phyloP scores from a whole-genome alignment of 2,329 filamentous ascomycete species.

The Hypoxylon sp. region DNA sequence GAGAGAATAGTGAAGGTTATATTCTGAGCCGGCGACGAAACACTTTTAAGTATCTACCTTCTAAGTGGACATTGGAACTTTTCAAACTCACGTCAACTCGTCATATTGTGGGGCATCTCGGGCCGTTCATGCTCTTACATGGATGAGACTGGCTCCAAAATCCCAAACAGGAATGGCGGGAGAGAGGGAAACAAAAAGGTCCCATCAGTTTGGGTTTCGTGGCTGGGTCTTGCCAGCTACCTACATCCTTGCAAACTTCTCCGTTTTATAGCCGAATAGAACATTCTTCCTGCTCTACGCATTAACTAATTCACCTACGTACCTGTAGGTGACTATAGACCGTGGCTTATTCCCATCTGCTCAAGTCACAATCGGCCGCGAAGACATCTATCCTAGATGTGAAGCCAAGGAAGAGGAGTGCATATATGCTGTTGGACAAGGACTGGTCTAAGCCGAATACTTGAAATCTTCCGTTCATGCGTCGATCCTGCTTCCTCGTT shows the following conservation, averaged over 20 bases:
- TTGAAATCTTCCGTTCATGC: constrained; percentile 18
- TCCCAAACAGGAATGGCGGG: constrained; percentile 22
- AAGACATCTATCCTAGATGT: neutral
- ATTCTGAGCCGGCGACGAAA: neutral
- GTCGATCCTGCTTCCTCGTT: constrained; percentile 23
- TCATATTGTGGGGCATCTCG: neutral
- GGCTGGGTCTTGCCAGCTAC: constrained; percentile 10
- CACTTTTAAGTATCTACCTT: neutral
- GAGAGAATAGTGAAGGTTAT: no score
- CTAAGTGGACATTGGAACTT: no score
- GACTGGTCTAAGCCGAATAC: neutral
- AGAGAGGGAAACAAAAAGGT: neutral
- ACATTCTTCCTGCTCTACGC: neutral
- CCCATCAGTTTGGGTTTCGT: constrained; percentile 7
- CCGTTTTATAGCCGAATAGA: neutral
- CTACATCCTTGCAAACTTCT: neutral
- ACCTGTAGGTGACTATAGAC: neutral
- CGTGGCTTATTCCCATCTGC: neutral
- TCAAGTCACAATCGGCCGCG: neutral
- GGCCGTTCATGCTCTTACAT: neutral
- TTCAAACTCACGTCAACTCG: no score
- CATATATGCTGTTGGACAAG: neutral
- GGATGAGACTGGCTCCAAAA: constrained; percentile 7
- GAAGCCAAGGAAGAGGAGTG: constrained; percentile 4
- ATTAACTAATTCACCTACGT: no score